Conservation (phyloP, 805 yeast genomes). For the Saturnispora zaruensis region DNA sequence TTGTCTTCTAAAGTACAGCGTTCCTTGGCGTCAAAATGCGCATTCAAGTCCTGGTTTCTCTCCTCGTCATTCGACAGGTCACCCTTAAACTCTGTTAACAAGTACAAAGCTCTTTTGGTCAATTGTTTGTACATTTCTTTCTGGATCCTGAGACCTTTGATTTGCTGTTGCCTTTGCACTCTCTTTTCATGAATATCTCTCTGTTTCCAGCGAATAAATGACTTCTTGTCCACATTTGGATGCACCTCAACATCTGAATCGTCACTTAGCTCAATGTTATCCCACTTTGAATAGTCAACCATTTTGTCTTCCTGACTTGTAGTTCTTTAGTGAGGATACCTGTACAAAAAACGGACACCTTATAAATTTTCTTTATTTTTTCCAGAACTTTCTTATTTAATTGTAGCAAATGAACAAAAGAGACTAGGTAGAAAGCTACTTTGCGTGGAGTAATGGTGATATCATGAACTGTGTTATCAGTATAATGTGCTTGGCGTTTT, state of each 20-base stretch:
- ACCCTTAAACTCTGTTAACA: constrained; percentile 38
- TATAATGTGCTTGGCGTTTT: no score
- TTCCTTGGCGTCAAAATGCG: constrained; percentile 49
- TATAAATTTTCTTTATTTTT: not conserved
- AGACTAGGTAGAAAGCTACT: not conserved
- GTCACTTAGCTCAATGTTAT: constrained; percentile 88
- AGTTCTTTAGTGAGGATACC: not conserved
- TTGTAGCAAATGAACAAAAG: not conserved
- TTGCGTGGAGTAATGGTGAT: no score
- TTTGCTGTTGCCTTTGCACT: constrained; percentile 67
- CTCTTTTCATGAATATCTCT: constrained; percentile 95
- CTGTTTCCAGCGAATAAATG: constrained; percentile 94
- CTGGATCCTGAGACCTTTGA: constrained; percentile 67
- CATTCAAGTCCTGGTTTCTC: constrained; percentile 36
- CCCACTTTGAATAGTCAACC: constrained; percentile 97
- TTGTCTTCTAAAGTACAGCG: constrained; percentile 35
- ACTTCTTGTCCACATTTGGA: constrained; percentile 91
- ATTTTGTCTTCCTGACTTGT: constrained; percentile 16
- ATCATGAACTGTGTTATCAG: no score
- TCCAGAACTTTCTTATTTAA: not conserved
- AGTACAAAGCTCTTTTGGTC: constrained; percentile 60
- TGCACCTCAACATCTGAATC: constrained; percentile 97
- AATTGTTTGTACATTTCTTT: constrained; percentile 71
- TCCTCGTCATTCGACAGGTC: constrained; percentile 29
- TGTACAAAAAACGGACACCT: not conserved